Conservation (phyloP, 345 rosid species). For the Firmiana major region DNA sequence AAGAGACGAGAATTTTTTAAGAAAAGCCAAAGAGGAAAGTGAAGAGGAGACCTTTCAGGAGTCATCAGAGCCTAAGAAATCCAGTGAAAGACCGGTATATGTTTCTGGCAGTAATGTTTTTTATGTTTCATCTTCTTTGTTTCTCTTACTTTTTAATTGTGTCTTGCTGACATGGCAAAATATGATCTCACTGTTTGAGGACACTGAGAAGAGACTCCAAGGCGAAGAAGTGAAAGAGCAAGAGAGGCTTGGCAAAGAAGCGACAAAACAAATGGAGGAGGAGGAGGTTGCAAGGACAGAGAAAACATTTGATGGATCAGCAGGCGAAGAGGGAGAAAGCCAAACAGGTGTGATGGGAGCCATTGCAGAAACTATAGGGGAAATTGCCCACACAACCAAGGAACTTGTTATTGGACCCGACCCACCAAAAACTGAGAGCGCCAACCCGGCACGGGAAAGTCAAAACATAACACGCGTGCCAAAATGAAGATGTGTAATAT, state of each 20-base stretch:
- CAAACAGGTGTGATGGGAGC: constrained; percentile 34
- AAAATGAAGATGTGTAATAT: too few species aligned
- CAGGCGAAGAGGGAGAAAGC: neutral
- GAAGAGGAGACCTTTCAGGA: neutral
- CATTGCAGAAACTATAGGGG: constrained; percentile 71
- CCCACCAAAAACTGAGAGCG: too few species aligned
- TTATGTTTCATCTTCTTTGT: too few species aligned
- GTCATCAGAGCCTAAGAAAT: neutral
- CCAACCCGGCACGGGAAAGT: too few species aligned
- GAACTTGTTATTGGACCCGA: constrained; percentile 38
- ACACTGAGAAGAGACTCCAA: neutral
- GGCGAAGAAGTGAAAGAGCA: too few species aligned
- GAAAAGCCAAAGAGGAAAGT: constrained; percentile 8
- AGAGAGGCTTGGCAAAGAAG: neutral
- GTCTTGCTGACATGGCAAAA: too few species aligned
- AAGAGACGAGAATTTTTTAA: neutral
- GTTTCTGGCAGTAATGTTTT: neutral
- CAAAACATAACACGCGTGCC: too few species aligned
- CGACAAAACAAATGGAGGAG: neutral
- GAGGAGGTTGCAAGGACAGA: neutral
- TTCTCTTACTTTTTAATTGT: too few species aligned
- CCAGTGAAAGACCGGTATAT: neutral
- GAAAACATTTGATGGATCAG: neutral
- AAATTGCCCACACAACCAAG: constrained; percentile 62
- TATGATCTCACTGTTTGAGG: too few species aligned